Evolutionary conservation across 2,329 filamentous ascomycete species (phyloP).

Genomic region (Colletotrichum sojae): DNA sequence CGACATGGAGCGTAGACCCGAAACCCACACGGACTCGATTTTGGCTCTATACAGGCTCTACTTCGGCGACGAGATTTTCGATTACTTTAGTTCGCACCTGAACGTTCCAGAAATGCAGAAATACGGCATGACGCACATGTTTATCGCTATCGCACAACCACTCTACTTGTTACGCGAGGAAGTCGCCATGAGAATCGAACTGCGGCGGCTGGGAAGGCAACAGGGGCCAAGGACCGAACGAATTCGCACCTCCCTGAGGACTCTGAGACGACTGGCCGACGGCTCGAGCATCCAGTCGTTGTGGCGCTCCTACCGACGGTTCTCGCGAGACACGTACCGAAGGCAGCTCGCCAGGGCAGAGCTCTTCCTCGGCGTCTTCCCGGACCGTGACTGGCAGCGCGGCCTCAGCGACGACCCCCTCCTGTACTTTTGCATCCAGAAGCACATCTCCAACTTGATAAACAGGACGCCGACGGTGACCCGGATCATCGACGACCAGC

Average conservation of each 20-base stretch:
- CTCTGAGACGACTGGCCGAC: neutral
- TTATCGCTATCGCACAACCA: neutral
- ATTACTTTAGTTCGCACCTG: neutral
- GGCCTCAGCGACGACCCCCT: neutral
- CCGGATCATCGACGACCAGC: neutral
- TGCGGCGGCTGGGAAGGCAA: no score
- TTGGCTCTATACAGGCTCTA: constrained; percentile 2
- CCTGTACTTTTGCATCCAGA: neutral
- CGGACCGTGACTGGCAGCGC: neutral
- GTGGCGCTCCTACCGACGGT: neutral
- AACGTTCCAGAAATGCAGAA: neutral
- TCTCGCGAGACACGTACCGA: neutral
- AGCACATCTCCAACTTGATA: neutral
- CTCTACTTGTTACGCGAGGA: neutral
- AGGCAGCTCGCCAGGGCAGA: neutral
- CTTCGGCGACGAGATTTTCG: neutral
- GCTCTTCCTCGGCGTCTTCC: neutral
- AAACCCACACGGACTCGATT: neutral
- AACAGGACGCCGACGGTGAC: neutral
- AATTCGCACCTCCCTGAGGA: neutral
- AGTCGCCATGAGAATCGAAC: neutral
- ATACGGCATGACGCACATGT: constrained; percentile 7
- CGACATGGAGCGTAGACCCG: neutral
- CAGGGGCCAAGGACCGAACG: neutral
- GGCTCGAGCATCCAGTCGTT: constrained; percentile 4